phyloP scores from a whole-genome alignment of 352 stramenopile species.

The Pythium aphanidermatum region DNA sequence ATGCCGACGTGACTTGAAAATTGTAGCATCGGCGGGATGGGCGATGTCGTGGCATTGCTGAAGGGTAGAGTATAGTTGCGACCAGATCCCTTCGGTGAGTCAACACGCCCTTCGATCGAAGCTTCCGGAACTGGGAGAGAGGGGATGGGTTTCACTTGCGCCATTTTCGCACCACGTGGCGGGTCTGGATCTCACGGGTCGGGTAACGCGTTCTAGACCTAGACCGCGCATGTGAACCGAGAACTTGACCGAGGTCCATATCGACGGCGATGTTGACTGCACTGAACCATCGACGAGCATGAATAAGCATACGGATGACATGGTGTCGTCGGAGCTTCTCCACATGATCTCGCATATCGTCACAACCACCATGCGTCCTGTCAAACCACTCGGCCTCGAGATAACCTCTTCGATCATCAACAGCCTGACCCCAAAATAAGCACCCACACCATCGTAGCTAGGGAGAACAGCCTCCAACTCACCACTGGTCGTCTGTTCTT shows the following conservation, averaged over 20 bases:
- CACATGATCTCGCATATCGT: too few species aligned
- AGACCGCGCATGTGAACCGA: too few species aligned
- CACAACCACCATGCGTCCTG: too few species aligned
- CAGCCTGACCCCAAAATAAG: too few species aligned
- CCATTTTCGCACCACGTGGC: slow-evolving; percentile 2
- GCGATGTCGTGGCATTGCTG: slow-evolving; percentile 7
- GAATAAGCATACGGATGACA: too few species aligned
- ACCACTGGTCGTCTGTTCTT: too few species aligned
- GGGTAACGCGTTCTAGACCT: slow-evolving; percentile 1
- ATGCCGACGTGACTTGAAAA: slow-evolving; percentile 2
- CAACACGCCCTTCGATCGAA: slow-evolving; percentile 9
- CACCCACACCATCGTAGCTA: too few species aligned
- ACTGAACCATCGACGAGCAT: slow-evolving; percentile 18
- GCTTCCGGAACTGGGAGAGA: not conserved
- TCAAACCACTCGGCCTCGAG: too few species aligned
- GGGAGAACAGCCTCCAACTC: too few species aligned
- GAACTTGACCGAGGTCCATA: slow-evolving; percentile 11
- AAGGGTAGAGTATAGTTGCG: not conserved
- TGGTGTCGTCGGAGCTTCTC: slow-evolving; percentile 3
- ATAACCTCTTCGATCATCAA: too few species aligned
- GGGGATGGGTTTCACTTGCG: slow-evolving; percentile 4
- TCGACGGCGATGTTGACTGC: slow-evolving; percentile 15
- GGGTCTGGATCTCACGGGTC: slow-evolving; percentile 10
- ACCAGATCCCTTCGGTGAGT: slow-evolving; percentile 8
- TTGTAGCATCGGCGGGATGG: slow-evolving; percentile 7